Evolutionary conservation across 2,329 filamentous ascomycete genomes (phyloP).

Genomic region (Pyricularia sp.): DNA sequence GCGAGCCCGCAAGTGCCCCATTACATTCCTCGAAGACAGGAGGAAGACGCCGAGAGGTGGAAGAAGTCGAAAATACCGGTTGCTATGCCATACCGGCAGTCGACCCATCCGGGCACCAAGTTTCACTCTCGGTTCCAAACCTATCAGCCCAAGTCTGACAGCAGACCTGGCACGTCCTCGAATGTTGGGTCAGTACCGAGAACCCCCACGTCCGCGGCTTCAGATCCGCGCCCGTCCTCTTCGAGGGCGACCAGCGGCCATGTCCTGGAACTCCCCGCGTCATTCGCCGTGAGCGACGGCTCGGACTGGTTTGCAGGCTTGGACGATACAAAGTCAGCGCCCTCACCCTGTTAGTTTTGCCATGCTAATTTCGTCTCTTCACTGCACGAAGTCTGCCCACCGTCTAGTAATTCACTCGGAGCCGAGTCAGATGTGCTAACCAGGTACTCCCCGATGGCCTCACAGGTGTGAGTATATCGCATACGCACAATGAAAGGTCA

Average conservation of each 20-base stretch:
- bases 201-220: slow-evolving; percentile 7
- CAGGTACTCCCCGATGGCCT: not conserved
- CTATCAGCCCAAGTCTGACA: slow-evolving; percentile 8
- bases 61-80: not conserved
- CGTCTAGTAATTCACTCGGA: not conserved
- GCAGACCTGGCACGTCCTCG: slow-evolving; percentile 10
- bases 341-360: slow-evolving; percentile 17
- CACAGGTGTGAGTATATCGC: slow-evolving; percentile 8
- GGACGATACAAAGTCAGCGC: slow-evolving; percentile 7
- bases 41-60: not conserved
- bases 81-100: not conserved
- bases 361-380: slow-evolving; percentile 7
- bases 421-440: not conserved
- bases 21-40: slow-evolving; percentile 3
- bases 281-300: slow-evolving; percentile 11
- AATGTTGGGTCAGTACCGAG: slow-evolving; percentile 10
- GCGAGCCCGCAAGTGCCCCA: not conserved
- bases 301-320: slow-evolving; percentile 5
- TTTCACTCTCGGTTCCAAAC: slow-evolving; percentile 1
- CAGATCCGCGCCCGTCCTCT: not conserved
- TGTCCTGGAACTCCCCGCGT: slow-evolving; percentile 11
- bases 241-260: slow-evolving; percentile 4
- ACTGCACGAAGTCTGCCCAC: not conserved
- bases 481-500: slow-evolving; percentile 6
- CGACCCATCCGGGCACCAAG: slow-evolving; percentile 5